Evolutionary conservation across 78 protist species (phyloP), one percentile per base, ranked within the genome.

Genomic region (Dictyostelium capitatum): DNA sequence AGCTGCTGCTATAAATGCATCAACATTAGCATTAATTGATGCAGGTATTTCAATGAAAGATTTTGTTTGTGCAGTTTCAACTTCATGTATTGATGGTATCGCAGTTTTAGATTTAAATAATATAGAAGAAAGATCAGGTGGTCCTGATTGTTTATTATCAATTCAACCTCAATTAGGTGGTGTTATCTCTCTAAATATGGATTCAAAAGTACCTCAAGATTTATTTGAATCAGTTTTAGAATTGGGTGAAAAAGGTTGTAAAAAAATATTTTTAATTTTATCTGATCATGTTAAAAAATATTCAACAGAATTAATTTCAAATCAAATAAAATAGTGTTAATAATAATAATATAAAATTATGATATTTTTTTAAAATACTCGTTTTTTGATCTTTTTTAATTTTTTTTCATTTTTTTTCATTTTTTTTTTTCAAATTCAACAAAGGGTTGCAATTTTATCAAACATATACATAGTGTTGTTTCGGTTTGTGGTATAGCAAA

Each of bases 41-140:
- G 99, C 99, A 3, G 99, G 99, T 37, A 72, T 98, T 5, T 94
- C 99, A 0, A 96, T 98, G 96, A 79, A 43, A 10, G 99, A 98
- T 56, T 91, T 96, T 69, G 91, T 98, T 11, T 62, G 74, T 59
- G 89, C 98, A 6, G 74, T 95, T 47, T 47, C 82, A 3, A 96
- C 95, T 0, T 96, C 96, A 6, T 84, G 48, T 53, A 28, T 97
- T 10, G 98, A 97, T n/a, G 95, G 95, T 23, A 25, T 62, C 0
- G 67, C 90, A 3, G 53, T 97, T 4, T n/a, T 91, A 17, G 98
- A 96, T 64, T 2, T 96, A 57, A 96, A 95, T 62, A 15, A 89
- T 25, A 65, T 94, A 17, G 98, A 97, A 64, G 97, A 89, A 87
- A 3, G 89, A 19, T 80, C 97, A 11, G 96, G 95, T 19, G 96